Base-by-base conservation (phyloP, 2,329 filamentous ascomycete species). In the Ascochyta koolunga region DNA sequence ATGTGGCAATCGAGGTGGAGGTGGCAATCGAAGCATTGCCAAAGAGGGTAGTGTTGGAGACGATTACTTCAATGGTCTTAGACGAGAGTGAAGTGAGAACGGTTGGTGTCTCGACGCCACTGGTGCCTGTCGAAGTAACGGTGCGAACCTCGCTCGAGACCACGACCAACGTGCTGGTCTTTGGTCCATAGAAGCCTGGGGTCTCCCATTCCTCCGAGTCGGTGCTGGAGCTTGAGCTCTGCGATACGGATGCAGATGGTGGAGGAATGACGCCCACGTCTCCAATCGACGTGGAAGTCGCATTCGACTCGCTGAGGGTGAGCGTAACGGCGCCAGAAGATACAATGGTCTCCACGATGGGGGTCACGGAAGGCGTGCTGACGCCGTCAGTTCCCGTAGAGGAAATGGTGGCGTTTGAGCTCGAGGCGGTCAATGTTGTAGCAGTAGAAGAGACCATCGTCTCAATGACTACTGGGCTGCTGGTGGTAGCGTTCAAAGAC, bases 81-180 rank as follows among this genome's bases (percentile, higher is more conserved):
- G 50, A 54, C 1, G 50, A 53, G 10, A 48, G 31, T 16, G 50
- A 33, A 35, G 50, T 53, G 18, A 47, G 39, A 0, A 48, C 43
- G 19, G 49, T 54, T 18, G 59, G 48, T 13, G 35, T 48, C 48
- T 60, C 51, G 2, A 60, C 50, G 11, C 56, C 54, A 16, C 24
- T 37, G 11, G 50, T 39, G 4, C 59, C 59, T 10, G 62, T 67
- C 15, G 59, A 55, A 9, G 56, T 59, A 5, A 39, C 43, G 15
- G 54, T 60, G 19, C 33, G 27, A 6, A 51, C 24, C 6, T 42
- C 35, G 36, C 50, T 54, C 13, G 57, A 59, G 9, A 44, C 21
- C 22, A 50, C 44, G 11, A 54, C 33, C 18, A 54, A 16, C 2
- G 39, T 42, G 44, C 50, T 54, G 10, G 44, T 48, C 39, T 42